phyloP scores from a whole-genome alignment of 192 early-diverging fungal genomes.

The Coemansia reversa region DNA sequence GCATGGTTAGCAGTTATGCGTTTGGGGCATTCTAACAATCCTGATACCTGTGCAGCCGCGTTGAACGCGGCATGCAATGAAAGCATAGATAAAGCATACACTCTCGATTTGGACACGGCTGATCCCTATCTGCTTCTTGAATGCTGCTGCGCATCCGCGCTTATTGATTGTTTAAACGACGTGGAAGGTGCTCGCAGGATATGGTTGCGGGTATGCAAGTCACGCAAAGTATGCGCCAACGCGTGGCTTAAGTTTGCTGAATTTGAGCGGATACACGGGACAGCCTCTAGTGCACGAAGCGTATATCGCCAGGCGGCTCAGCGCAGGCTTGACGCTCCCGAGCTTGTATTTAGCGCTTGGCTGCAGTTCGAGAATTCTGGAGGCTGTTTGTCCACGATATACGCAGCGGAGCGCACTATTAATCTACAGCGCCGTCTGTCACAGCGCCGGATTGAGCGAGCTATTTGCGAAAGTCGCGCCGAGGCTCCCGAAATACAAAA shows the following conservation, averaged over 20 bases:
- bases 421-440: slow-evolving; percentile 22
- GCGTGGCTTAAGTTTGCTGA: slow-evolving; percentile 46
- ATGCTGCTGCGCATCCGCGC: slow-evolving; percentile 24
- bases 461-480: neutral
- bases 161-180: neutral
- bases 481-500: neutral
- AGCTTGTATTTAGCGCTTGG: slow-evolving; percentile 42
- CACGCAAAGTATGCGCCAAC: slow-evolving; percentile 29
- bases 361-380: slow-evolving; percentile 25
- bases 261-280: slow-evolving; percentile 29
- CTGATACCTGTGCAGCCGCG: neutral
- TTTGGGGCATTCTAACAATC: neutral
- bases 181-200: slow-evolving; percentile 16
- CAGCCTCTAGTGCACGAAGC: slow-evolving; percentile 21
- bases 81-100: slow-evolving; percentile 21
- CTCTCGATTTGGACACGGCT: slow-evolving; percentile 30
- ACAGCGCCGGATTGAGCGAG: slow-evolving; percentile 23
- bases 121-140: slow-evolving; percentile 32
- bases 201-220: slow-evolving; percentile 41
- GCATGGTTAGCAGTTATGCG: slow-evolving; percentile 18
- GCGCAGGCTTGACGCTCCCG: slow-evolving; percentile 40
- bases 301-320: slow-evolving; percentile 46
- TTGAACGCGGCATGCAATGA: slow-evolving; percentile 20
- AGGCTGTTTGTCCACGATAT: slow-evolving; percentile 11
- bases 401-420: slow-evolving; percentile 20